Evolutionary conservation across 2,329 filamentous ascomycete genomes (phyloP), one percentile per base, ranked within the genome.

Genomic region (Calycina herbarum): DNA sequence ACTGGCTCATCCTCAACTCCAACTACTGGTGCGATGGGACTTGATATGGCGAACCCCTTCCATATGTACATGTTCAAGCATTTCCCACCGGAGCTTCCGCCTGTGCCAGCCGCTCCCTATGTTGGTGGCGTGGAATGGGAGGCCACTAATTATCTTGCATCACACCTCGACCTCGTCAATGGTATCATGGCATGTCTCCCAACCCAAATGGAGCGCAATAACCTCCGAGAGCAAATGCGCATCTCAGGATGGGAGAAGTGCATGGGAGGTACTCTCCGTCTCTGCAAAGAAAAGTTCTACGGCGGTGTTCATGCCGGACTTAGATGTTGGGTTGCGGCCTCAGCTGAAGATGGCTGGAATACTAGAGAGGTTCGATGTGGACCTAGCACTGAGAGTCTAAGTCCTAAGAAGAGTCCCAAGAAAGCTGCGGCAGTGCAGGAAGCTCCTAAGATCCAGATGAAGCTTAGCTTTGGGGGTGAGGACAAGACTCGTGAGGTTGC

Each of bases 81-180:
- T 78, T 98, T 97, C 76, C 94, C 95, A 0, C 86, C 89, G 58
- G 91, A 94, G 71, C 88, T 93, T 0, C 91, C 94, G 3, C 95
- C 95, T 0, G 93, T 98, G 0, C 93, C 94, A 31, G 94, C 95
- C 17, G 94, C 94, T 5, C 94, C 94, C 0, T 98, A 98, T 75
- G 94, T 98, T 54, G 95, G 95, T 59, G 94, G 95, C 63, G 95
- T 98, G 10, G 95, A 99, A 78, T 98, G 95, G 95, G 95, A 98
- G 76, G 95, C 95, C 2, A 98, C 95, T 10, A 97, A 97, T 78
- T 98, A 98, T 76, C 83, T 98, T 11, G 93, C 94, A 20, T 92
- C 91, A 0, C 94, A 99, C 74, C 84, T 99, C 10, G 95, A 98
- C 74, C 87, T 99, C 11, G 80, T 98, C 73, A 99, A 98, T 74